Base-by-base conservation (phyloP, 345 rosid genomes). In the Syzygium aqueum region DNA sequence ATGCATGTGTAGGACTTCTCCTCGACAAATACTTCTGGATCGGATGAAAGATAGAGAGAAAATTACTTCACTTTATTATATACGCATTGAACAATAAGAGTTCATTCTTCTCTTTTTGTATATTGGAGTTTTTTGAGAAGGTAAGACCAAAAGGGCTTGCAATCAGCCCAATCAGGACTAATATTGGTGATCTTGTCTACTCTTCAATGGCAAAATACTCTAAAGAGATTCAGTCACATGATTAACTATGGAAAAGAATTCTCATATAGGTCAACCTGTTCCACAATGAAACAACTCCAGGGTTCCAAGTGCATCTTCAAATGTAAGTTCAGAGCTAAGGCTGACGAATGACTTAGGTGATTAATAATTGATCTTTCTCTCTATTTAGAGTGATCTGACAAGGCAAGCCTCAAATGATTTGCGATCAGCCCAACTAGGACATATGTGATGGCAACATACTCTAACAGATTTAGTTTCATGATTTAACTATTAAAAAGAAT, bases 1-100 rank as follows among this genome's bases (percentile, higher is more conserved):
- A 96, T 92, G 91, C 95, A 95, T 19, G 97, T 94, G 93, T 92
- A 94, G 84, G 94, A 87, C 92, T 94, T 95, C 89, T 96, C 99
- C 92, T 95, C 92, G 56, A 95, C 99, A 92, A 91, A 96, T 40
- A 96, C 95, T 91, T 93, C 99, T 97, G 97, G 89, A 88, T 85
- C 22, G 78, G 84, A 86, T 33, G 46, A 73, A 73, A 73, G 80
- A 33, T 73, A 73, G 80, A 87, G 59, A 84, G 28, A 84, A 12
- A 22, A 59, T 19, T 77, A 85, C 85, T 89, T 78, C 59, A n/a
- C 10, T 4, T 28, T 51, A 30, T n/a, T 5, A 4, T 30, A 84
- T n/a, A 15, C 1, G 27, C 85, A 51, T 51, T 51, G 23, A 11
- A n/a, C 61, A 84, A 54, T 52, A 51, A 15, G 14, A 16, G 56